A percentile compares a stretch with the other conserved stretches of the same genome.
Evolutionary conservation across 352 stramenopile species (phyloP).

Genomic region (Peronospora destructor): DNA sequence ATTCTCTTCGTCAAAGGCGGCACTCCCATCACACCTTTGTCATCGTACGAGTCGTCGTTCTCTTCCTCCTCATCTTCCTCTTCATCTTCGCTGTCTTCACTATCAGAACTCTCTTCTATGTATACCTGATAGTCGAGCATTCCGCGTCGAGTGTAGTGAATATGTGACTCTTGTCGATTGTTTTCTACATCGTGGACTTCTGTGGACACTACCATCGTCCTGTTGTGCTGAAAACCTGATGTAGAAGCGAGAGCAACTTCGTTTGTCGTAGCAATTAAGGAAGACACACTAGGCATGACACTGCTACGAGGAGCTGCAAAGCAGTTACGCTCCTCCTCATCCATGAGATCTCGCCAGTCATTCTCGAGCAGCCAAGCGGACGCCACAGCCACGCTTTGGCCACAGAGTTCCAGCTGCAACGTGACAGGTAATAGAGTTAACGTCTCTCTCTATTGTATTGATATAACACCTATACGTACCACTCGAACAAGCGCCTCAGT

Average conservation of each 20-base stretch:
- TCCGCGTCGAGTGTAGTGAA: not conserved
- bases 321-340: slow-evolving; percentile 1
- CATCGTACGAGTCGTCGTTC: slow-evolving; percentile 49
- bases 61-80: slow-evolving; percentile 45
- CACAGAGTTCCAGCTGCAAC: slow-evolving; percentile 44
- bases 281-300: not conserved
- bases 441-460: not conserved
- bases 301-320: not conserved
- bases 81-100: slow-evolving; percentile 36
- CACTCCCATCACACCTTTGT: slow-evolving; percentile 33
- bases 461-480: slow-evolving; percentile 15
- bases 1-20: slow-evolving; percentile 40
- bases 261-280: not conserved
- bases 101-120: slow-evolving; percentile 16
- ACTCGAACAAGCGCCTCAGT: slow-evolving; percentile 28
- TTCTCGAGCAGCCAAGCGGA: slow-evolving; percentile 57
- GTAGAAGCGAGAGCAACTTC: not conserved
- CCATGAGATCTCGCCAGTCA: slow-evolving; percentile 44
- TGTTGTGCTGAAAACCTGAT: not conserved
- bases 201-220: slow-evolving; percentile 18
- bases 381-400: slow-evolving; percentile 41
- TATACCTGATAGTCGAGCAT: not conserved
- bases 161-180: not conserved
- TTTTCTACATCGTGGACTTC: not conserved
- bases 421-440: not conserved